Evolutionary conservation across 2,329 filamentous ascomycete species (phyloP).

Genomic region (Nemania abortiva): DNA sequence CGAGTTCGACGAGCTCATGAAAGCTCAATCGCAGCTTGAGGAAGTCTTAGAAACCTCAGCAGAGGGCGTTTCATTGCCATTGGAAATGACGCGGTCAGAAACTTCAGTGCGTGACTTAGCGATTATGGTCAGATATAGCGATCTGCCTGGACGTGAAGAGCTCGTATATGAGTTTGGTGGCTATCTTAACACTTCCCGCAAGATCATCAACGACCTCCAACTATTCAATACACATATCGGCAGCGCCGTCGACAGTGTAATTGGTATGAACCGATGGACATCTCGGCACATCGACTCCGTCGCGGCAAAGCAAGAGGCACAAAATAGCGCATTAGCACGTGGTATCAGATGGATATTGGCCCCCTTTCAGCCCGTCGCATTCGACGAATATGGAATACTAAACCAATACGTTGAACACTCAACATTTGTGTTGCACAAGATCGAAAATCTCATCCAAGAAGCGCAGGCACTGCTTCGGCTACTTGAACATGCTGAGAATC

Average conservation of each 20-base stretch:
- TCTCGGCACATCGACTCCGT: slow-evolving; percentile 75
- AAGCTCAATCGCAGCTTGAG: slow-evolving; percentile 80
- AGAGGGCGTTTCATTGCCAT: slow-evolving; percentile 74
- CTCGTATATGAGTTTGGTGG: slow-evolving; percentile 80
- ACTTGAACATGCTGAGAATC: slow-evolving; percentile 75
- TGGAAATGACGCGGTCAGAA: slow-evolving; percentile 84
- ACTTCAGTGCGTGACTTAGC: slow-evolving; percentile 79
- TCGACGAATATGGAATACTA: slow-evolving; percentile 72
- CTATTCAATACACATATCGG: slow-evolving; percentile 83
- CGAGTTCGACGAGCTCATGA: slow-evolving; percentile 81
- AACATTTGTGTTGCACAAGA: slow-evolving; percentile 75
- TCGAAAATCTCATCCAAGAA: slow-evolving; percentile 74
- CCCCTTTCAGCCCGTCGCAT: slow-evolving; percentile 72
- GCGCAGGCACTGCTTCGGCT: slow-evolving; percentile 75
- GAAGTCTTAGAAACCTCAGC: slow-evolving; percentile 77
- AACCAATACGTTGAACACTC: slow-evolving; percentile 83
- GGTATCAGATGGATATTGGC: slow-evolving; percentile 63
- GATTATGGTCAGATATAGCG: slow-evolving; percentile 77
- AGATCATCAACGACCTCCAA: slow-evolving; percentile 74
- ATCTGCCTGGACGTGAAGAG: slow-evolving; percentile 75
- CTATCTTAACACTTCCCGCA: slow-evolving; percentile 77
- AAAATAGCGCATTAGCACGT: slow-evolving; percentile 53
- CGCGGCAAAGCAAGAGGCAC: slow-evolving; percentile 53
- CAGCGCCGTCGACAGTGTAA: slow-evolving; percentile 78
- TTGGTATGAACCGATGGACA: slow-evolving; percentile 82